Evolutionary conservation across 768 basidiomycete species (phyloP).

Genomic region (Russula sp.): DNA sequence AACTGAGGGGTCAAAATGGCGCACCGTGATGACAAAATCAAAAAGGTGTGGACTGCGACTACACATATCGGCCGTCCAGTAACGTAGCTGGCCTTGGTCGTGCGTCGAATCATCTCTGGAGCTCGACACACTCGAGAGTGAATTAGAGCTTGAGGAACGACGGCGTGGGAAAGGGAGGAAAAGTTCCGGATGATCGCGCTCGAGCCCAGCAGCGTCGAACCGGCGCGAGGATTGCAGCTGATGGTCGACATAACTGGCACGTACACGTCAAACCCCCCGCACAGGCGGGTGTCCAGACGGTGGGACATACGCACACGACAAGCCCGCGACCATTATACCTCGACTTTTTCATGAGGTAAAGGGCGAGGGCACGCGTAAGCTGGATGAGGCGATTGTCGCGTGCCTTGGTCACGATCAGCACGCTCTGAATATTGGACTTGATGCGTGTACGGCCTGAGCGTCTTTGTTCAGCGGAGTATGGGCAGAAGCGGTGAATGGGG

Average conservation of each 20-base stretch:
- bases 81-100: conserved; percentile 88
- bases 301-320: conserved; percentile 57
- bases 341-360: conserved; percentile 93
- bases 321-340: conserved; percentile 67
- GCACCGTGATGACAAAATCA: conserved; percentile 94
- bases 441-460: conserved; percentile 82
- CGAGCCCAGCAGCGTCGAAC: conserved; percentile 89
- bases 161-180: conserved; percentile 75
- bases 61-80: conserved; percentile 98
- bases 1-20: conserved; percentile 28
- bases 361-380: conserved; percentile 86
- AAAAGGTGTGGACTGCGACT: conserved; percentile 84
- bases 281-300: conserved; percentile 20
- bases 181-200: conserved; percentile 80
- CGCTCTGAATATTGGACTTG: conserved; percentile 82
- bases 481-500: background rate
- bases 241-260: conserved; percentile 81
- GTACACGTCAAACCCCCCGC: conserved; percentile 9
- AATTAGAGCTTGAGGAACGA: conserved; percentile 62
- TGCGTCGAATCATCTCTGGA: conserved; percentile 37
- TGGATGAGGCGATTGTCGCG: conserved; percentile 95
- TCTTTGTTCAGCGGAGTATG: background rate
- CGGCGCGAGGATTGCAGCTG: conserved; percentile 85
- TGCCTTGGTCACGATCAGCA: conserved; percentile 96
- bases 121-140: conserved; percentile 49